Conservation (phyloP, 192 early-diverging fungal species). For the Podila epicladia region DNA sequence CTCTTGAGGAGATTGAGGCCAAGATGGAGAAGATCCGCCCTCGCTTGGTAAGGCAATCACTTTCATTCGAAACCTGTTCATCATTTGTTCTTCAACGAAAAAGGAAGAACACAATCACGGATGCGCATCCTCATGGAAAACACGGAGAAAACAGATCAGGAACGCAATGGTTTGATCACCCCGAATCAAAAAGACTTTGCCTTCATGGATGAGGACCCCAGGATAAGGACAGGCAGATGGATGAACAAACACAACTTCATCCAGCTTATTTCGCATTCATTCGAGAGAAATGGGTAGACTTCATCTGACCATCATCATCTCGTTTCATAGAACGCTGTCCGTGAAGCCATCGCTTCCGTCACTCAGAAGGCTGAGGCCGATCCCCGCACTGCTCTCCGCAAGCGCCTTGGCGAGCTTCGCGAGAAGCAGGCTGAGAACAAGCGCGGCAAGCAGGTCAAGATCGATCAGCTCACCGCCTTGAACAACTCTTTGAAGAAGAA, state of each 20-base stretch:
- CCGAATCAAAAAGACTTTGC: no score
- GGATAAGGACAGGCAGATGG: no score
- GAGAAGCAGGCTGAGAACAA: conserved; percentile 77
- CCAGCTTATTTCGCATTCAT: neutral
- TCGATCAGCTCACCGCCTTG: conserved; percentile 77
- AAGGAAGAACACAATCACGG: no score
- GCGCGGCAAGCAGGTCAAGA: conserved; percentile 72
- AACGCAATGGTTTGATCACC: no score
- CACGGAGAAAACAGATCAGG: no score
- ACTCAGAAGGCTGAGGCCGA: conserved; percentile 40
- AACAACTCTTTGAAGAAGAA: conserved; percentile 84
- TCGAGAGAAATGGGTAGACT: neutral
- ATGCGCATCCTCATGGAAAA: no score
- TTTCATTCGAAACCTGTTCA: neutral
- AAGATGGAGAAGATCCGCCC: conserved; percentile 54
- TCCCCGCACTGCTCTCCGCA: conserved; percentile 54
- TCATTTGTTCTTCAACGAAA: neutral
- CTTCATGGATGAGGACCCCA: no score
- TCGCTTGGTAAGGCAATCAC: conserved; percentile 29
- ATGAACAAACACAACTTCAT: no score
- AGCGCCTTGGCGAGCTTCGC: conserved; percentile 71
- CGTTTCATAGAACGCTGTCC: conserved; percentile 40
- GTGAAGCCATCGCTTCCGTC: conserved; percentile 38
- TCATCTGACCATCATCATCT: neutral
- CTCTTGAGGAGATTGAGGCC: conserved; percentile 49